phyloP scores from a whole-genome alignment of 306 rosid species.

The Acacia acuminata region DNA sequence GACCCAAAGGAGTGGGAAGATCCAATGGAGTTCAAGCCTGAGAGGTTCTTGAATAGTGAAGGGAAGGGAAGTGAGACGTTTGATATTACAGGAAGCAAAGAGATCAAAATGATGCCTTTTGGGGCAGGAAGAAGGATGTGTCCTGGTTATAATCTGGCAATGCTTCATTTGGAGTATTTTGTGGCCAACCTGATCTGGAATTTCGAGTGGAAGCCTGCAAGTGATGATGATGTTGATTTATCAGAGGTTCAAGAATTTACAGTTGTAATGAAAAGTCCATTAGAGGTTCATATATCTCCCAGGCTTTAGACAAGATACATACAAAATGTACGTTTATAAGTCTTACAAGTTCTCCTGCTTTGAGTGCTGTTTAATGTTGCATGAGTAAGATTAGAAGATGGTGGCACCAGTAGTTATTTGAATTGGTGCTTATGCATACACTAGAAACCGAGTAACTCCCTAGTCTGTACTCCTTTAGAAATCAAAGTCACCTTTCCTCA shows the following conservation, averaged over 20 bases:
- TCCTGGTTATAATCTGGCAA: background rate
- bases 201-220: background rate
- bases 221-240: background rate
- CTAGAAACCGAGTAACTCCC: too few species aligned
- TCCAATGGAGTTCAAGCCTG: constrained; percentile 11
- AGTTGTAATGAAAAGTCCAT: background rate
- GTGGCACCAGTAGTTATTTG: too few species aligned
- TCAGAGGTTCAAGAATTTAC: background rate
- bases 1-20: constrained; percentile 9
- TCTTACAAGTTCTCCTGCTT: too few species aligned
- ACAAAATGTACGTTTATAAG: too few species aligned
- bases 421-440: background rate
- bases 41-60: background rate
- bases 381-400: too few species aligned
- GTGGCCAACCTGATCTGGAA: background rate
- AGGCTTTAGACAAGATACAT: background rate
- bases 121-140: background rate
- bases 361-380: too few species aligned
- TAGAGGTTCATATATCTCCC: background rate
- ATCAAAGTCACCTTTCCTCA: too few species aligned
- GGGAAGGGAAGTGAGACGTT: background rate
- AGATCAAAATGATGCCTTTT: constrained; percentile 2
- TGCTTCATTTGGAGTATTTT: background rate
- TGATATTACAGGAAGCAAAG: background rate
- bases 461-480: too few species aligned